Base-by-base conservation (phyloP, 2,329 filamentous ascomycete genomes). In the Botrytis medusae region DNA sequence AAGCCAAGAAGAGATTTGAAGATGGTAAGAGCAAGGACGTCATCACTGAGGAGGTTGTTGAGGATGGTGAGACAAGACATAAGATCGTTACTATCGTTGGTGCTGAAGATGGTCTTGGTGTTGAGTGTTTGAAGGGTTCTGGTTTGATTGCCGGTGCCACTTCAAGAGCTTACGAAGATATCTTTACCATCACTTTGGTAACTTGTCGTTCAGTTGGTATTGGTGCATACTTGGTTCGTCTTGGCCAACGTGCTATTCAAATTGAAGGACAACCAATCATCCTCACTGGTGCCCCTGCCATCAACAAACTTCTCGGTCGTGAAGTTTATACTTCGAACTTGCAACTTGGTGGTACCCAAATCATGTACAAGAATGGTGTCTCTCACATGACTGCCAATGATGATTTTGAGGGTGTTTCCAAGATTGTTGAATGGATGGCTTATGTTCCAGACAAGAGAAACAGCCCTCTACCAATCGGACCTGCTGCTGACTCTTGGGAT, bases 301-400 rank as follows among this genome's bases (percentile, higher is more conserved):
- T 99, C 83, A 99, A 99, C 90, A 99, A 98, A 86, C 88, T 99
- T 80, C 90, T 99, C 75, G 96, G 96, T 80, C 94, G 97, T 79
- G 96, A 99, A 84, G 95, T 99, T 44, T 99, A 99, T 86, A 98
- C 96, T 37, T 98, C 96, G 75, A 99, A 99, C 88, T 85, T 99
- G 81, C 96, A 99, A 87, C 93, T 99, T 77, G 96, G 96, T 90
- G 96, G 96, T 79, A 99, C 96, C n/a, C 96, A 99, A 85, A 99
- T 99, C 88, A 99, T 99, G 96, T 98, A 99, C 90, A 95, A 93
- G 86, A 99, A 99, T 83, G 96, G 96, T 90, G 96, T 99, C 60
- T 98, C 96, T 34, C 96, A 99, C 87, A 95, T 98, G 93, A 98
- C 95, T 78, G 96, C 96, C 80, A 93, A 92, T 79, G 95, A 99